Evolutionary conservation across 208 protist genomes (phyloP), one percentile per base, ranked within the genome.

Genomic region (Crithidia expoeki): DNA sequence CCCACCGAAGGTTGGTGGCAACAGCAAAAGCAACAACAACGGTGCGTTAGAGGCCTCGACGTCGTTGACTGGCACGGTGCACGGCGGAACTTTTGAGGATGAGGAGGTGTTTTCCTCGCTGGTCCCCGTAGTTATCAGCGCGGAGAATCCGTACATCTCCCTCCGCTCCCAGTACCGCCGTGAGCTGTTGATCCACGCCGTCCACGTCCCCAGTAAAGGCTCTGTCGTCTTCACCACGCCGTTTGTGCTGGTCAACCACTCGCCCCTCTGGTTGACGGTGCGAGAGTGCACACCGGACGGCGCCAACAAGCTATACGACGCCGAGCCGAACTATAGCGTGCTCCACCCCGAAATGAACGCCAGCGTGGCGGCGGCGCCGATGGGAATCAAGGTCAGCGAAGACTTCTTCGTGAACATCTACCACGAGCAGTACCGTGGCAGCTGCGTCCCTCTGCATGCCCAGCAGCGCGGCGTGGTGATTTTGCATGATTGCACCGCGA

Each of bases 381-480:
- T 57, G 14, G 68, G 60, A 21, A 49, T 69, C n/a, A 51, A 65
- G 33, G 71, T 81, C 59, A 61, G 62, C 21, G 80, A 85, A 28
- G 70, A 86, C 60, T 93, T 96, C 63, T 93, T 93, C 69, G 92
- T 96, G 19, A 90, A 84, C 63, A 27, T 96, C 23, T 74, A 72
- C 34, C 67, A 68, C 57, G 77, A 69, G 42, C 53, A 78, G 33
- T 76, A 81, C 61, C 17, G 61, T n/a, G 81, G 78, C 55, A 68
- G 46, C 69, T 79, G 70, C 28, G 68, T 96, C 19, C 92, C 92
- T 4, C 65, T 96, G 38, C 92, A 96, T 58, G 89, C 89, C 10
- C 89, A 94, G 61, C 84, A 89, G 71, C 76, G 86, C 33, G 87
- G 92, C 36, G 38, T 91, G 19, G 89, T 94, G 44, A 62, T 91